Evolutionary conservation across 345 rosid species (phyloP).

Genomic region (Dipteronia sinensis): DNA sequence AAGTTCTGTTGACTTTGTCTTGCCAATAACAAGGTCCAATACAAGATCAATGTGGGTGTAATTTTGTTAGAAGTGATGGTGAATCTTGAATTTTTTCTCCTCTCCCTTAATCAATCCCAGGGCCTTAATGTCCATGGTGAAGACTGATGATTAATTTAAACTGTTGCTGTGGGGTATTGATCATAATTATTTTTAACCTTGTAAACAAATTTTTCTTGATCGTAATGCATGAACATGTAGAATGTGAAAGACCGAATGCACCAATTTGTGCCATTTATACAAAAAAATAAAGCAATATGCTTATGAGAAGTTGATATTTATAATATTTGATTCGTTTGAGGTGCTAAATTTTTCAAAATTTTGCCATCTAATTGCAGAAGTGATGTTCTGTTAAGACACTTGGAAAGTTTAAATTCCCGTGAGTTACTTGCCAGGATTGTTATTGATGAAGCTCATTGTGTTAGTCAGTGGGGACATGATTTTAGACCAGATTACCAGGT

Average conservation of each 20-base stretch:
- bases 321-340: conserved; percentile 8
- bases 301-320: conserved; percentile 6
- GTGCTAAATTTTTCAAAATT: conserved; percentile 20
- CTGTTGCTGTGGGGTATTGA: background rate
- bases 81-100: background rate
- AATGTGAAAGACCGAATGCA: background rate
- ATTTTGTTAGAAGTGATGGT: background rate
- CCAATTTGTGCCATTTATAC: background rate
- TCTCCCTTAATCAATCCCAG: background rate
- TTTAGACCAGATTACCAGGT: conserved; percentile 99
- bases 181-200: background rate
- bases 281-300: background rate
- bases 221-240: background rate
- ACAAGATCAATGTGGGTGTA: background rate
- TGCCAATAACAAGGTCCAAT: background rate
- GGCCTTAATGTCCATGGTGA: background rate
- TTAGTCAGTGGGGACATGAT: conserved; percentile 99
- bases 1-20: conserved; percentile 1
- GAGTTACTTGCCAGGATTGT: conserved; percentile 91
- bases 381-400: conserved; percentile 82
- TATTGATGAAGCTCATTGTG: conserved; percentile 99
- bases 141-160: background rate
- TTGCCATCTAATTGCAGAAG: conserved; percentile 61
- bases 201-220: background rate
- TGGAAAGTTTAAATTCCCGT: conserved; percentile 76